Percentiles rank a stretch among this genome's conserved stretches.
These are phyloP conservation scores for Kappamyces sp. DNA, from an alignment of 192 early-diverging fungal species.

Conservation along the genomic window DNA sequence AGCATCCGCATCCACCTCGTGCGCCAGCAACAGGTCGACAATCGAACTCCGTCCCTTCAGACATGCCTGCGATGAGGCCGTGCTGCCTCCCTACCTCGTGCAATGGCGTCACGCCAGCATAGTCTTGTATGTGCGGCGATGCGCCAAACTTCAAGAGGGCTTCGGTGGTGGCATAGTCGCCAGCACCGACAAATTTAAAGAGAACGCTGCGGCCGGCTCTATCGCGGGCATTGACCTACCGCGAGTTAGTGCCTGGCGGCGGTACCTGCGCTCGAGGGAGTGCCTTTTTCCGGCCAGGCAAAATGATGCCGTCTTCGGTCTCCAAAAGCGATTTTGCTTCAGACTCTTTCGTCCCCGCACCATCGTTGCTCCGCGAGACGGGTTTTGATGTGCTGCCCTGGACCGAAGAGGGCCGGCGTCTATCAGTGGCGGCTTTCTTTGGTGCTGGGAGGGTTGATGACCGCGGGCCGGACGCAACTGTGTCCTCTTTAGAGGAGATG, in stretches of 20 bases:
- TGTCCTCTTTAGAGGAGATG: no score
- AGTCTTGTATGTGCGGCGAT: slow-evolving; percentile 41
- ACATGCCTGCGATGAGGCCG: slow-evolving; percentile 20
- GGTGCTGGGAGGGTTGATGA: no score
- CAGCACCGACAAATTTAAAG: slow-evolving; percentile 33
- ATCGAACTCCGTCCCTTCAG: slow-evolving; percentile 37
- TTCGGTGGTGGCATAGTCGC: slow-evolving; percentile 31
- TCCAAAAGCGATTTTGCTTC: slow-evolving; percentile 6
- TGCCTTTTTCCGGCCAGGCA: slow-evolving; percentile 15
- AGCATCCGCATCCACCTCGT: slow-evolving; percentile 49
- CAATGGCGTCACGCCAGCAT: slow-evolving; percentile 53
- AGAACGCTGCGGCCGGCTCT: slow-evolving; percentile 40
- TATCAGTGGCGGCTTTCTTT: no score
- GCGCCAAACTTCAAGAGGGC: slow-evolving; percentile 44
- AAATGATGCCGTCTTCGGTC: slow-evolving; percentile 14
- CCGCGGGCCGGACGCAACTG: no score
- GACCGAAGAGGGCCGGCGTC: no score
- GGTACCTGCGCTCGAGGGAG: not conserved
- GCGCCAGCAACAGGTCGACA: slow-evolving; percentile 33
- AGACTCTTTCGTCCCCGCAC: not conserved
- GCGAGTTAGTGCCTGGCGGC: not conserved
- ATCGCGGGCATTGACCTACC: slow-evolving; percentile 32
- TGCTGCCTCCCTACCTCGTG: slow-evolving; percentile 29
- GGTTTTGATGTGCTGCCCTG: no score
- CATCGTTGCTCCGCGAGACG: no score